Evolutionary conservation across 345 rosid genomes (phyloP).

Genomic region (Populus tremula): DNA sequence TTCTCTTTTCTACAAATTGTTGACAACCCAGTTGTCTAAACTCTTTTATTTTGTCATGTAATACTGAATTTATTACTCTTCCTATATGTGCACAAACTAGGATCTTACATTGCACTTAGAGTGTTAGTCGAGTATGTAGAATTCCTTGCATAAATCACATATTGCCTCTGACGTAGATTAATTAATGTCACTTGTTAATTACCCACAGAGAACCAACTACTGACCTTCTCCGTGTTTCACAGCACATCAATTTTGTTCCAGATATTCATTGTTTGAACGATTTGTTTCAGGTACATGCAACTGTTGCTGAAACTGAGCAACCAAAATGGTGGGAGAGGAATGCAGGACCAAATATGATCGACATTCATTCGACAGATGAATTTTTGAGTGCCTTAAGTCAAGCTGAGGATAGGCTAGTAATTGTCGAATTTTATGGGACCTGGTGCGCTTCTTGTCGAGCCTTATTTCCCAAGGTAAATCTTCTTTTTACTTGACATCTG

Average conservation of each 20-base stretch:
- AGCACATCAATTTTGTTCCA: neutral
- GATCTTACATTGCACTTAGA: no score
- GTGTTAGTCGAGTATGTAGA: no score
- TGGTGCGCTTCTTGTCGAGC: constrained; percentile 98
- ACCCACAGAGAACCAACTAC: no score
- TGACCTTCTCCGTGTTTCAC: neutral
- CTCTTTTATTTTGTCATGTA: neutral
- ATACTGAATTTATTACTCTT: neutral
- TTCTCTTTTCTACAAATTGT: no score
- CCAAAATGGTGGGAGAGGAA: constrained; percentile 96
- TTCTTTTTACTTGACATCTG: neutral
- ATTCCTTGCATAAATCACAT: no score
- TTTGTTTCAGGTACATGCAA: constrained; percentile 56
- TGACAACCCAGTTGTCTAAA: constrained; percentile 8
- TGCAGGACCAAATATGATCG: constrained; percentile 85
- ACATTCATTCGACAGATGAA: constrained; percentile 84
- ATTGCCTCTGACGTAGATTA: no score
- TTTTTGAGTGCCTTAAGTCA: constrained; percentile 66
- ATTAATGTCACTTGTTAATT: no score
- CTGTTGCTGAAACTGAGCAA: constrained; percentile 62
- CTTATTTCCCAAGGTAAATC: constrained; percentile 68
- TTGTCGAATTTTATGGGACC: constrained; percentile 93
- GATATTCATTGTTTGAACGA: neutral
- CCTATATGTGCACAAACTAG: no score
- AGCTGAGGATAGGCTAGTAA: constrained; percentile 79